These are phyloP conservation scores for Saccharomycopsis sp. DNA, from an alignment of 805 yeast genomes.

Conservation along the genomic window DNA sequence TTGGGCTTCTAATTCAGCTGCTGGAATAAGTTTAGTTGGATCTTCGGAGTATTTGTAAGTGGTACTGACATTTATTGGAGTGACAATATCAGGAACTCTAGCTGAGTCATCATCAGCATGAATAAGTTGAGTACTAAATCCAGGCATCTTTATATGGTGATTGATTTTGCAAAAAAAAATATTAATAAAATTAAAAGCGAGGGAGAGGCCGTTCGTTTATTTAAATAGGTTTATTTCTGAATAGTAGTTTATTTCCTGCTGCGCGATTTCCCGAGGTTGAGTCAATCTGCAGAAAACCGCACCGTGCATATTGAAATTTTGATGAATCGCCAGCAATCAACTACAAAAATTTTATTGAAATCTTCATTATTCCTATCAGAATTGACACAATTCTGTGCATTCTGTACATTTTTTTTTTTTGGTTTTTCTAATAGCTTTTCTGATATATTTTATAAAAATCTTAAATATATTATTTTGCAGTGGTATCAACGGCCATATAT, in stretches of 20 bases:
- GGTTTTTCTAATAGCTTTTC: background rate
- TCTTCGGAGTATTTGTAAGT: conserved; percentile 63
- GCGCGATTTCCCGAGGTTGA: no score
- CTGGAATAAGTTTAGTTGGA: conserved; percentile 44
- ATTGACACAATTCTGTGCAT: no score
- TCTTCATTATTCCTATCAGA: no score
- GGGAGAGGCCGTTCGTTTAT: background rate
- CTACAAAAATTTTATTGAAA: no score
- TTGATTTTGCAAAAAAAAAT: background rate
- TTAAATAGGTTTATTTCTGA: background rate
- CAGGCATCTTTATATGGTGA: conserved; percentile 30
- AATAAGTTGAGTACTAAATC: conserved; percentile 48
- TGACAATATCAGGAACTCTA: conserved; percentile 58
- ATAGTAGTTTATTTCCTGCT: background rate
- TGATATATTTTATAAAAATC: background rate
- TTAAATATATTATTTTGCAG: background rate
- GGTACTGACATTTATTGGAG: conserved; percentile 79
- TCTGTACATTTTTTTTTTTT: no score
- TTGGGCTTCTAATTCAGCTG: conserved; percentile 29
- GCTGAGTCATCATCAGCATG: conserved; percentile 62
- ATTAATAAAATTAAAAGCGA: background rate
- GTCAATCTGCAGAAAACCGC: no score
- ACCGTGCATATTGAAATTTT: no score
- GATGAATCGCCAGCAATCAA: no score
- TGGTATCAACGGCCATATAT: background rate